Percentiles rank a stretch among this genome's conserved stretches.
Evolutionary conservation across 768 basidiomycete species (phyloP).

Genomic region (Podaxis pistillaris): DNA sequence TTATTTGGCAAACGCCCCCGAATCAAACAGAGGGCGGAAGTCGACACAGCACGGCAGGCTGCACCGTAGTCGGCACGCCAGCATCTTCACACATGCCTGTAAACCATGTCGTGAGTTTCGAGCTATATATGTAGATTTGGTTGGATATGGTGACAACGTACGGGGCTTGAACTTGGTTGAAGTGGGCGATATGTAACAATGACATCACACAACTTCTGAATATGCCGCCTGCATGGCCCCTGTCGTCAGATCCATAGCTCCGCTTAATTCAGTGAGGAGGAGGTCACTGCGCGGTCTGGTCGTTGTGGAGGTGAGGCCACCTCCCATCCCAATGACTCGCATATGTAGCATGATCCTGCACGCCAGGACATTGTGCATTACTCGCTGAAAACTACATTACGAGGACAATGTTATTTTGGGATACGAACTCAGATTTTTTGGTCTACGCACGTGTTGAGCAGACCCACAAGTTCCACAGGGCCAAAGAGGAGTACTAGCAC

Average conservation of each 20-base stretch:
- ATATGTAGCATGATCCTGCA: conserved; percentile 22
- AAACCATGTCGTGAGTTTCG: not conserved
- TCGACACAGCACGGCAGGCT: not conserved
- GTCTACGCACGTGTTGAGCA: not conserved
- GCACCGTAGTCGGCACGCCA: no score
- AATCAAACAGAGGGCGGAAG: not conserved
- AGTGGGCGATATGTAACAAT: not conserved
- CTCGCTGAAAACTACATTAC: conserved; percentile 22
- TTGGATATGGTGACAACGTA: no score
- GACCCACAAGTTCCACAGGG: not conserved
- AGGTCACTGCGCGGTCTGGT: not conserved
- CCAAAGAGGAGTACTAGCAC: not conserved
- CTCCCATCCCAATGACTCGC: conserved; percentile 4
- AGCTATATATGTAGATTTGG: no score
- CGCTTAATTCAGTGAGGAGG: not conserved
- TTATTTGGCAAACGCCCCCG: not conserved
- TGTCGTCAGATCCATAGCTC: not conserved
- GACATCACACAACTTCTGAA: not conserved
- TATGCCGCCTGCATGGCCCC: not conserved
- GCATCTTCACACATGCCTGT: not conserved
- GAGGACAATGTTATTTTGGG: not conserved
- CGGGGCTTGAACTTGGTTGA: not conserved
- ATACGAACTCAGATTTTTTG: not conserved
- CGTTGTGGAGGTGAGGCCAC: not conserved
- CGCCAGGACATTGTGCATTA: conserved; percentile 24